These are phyloP conservation scores for Chlorella sp. DNA, from an alignment of 139 green algal genomes.

Conservation along the genomic window DNA sequence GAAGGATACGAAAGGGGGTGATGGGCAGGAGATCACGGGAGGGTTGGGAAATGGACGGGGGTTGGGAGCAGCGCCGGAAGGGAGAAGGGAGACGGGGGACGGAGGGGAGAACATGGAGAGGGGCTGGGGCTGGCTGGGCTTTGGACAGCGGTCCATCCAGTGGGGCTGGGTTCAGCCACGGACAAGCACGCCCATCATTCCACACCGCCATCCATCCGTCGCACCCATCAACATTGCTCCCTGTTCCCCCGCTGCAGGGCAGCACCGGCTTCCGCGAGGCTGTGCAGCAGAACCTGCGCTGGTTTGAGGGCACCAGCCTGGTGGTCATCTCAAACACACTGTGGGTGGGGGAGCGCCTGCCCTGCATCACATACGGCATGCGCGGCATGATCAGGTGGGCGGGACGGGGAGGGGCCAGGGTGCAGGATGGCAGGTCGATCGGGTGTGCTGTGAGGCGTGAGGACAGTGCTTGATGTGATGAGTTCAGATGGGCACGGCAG, in stretches of 20 bases:
- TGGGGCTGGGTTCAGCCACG: background rate
- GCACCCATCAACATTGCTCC: background rate
- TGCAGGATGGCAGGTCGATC: background rate
- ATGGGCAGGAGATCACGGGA: no score
- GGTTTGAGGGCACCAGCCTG: slow-evolving; percentile 79
- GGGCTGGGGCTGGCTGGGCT: background rate
- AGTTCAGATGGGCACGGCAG: background rate
- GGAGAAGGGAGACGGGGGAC: no score
- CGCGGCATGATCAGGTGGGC: slow-evolving; percentile 74
- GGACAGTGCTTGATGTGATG: background rate
- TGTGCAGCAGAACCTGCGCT: slow-evolving; percentile 73
- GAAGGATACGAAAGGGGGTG: background rate
- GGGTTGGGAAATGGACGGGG: no score
- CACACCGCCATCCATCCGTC: background rate
- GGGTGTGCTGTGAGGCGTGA: no score
- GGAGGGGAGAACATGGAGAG: background rate
- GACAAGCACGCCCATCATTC: background rate
- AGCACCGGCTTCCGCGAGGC: slow-evolving; percentile 80
- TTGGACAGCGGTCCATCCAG: no score
- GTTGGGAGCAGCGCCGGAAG: no score
- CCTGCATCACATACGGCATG: slow-evolving; percentile 98
- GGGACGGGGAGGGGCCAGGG: background rate
- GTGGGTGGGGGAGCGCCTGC: slow-evolving; percentile 91
- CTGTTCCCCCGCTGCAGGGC: slow-evolving; percentile 27
- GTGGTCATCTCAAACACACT: slow-evolving; percentile 93